phyloP scores from a whole-genome alignment of 2,329 filamentous ascomycete species.

The Elsinoe australis region DNA sequence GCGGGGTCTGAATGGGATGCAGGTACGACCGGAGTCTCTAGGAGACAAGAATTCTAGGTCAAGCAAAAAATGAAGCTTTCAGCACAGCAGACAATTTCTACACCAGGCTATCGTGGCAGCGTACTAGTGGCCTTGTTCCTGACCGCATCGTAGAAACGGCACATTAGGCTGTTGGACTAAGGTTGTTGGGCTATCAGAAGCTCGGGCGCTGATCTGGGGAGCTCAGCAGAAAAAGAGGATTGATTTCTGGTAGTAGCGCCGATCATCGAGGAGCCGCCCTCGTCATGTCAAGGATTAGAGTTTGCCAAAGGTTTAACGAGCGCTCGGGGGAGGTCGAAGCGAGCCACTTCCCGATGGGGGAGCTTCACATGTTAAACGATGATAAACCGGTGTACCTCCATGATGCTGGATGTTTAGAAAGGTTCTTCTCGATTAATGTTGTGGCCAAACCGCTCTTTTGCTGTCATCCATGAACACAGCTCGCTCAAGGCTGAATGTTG shows the following conservation, averaged over 20 bases:
- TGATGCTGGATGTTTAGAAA: too few species aligned
- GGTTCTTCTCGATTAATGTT: too few species aligned
- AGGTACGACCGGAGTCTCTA: not conserved
- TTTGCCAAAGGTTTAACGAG: not conserved
- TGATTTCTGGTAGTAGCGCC: too few species aligned
- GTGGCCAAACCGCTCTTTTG: too few species aligned
- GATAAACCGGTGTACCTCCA: too few species aligned
- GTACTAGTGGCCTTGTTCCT: not conserved
- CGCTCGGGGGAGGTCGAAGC: conserved; percentile 3
- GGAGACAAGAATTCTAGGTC: too few species aligned
- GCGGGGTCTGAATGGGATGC: not conserved
- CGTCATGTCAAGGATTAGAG: too few species aligned
- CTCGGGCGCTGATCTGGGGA: conserved; percentile 1
- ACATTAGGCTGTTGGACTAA: not conserved
- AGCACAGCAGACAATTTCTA: not conserved
- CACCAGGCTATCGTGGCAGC: not conserved
- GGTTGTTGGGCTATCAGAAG: not conserved
- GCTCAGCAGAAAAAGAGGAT: conserved; percentile 1
- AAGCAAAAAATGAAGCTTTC: not conserved
- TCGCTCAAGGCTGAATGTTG: too few species aligned
- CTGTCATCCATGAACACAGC: too few species aligned
- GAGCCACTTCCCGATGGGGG: not conserved
- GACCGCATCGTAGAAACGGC: not conserved
- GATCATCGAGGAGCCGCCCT: too few species aligned
- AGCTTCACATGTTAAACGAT: conserved; percentile 3